Evolutionary conservation across 169 alveolate species (phyloP).

Genomic region (Plasmodium gaboni): DNA sequence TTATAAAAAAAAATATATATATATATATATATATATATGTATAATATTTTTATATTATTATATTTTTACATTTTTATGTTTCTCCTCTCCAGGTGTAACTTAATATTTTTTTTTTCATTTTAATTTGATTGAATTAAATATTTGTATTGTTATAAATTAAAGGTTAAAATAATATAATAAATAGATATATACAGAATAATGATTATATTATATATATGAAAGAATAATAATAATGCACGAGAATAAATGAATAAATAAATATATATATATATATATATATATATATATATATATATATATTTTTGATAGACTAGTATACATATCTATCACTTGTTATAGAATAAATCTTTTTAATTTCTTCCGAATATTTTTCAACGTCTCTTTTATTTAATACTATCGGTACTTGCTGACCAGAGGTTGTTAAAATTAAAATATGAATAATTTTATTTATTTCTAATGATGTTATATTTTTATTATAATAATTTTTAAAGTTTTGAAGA

Average conservation of each 20-base stretch:
- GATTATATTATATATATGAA: not conserved
- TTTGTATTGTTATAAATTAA: not conserved
- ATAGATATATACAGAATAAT: not conserved
- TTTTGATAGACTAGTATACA: not conserved
- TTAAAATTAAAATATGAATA: conserved; percentile 6
- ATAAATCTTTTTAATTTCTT: not conserved
- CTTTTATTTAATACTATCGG: conserved; percentile 23
- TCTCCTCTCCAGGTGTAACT: too few species aligned
- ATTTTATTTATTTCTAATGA: too few species aligned
- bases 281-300: not conserved
- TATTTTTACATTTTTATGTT: too few species aligned
- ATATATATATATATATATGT: too few species aligned
- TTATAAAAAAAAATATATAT: too few species aligned
- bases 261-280: not conserved
- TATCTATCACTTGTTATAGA: not conserved
- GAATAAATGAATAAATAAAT: not conserved
- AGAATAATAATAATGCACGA: not conserved
- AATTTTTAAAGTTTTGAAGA: not conserved
- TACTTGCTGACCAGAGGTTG: conserved; percentile 3
- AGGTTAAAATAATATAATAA: not conserved
- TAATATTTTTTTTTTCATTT: too few species aligned
- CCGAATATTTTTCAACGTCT: not conserved
- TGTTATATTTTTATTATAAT: not conserved
- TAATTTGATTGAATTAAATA: not conserved
- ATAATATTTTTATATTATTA: too few species aligned